Conservation (phyloP, 208 protist genomes). For the Acanthamoeba castellanii region DNA sequence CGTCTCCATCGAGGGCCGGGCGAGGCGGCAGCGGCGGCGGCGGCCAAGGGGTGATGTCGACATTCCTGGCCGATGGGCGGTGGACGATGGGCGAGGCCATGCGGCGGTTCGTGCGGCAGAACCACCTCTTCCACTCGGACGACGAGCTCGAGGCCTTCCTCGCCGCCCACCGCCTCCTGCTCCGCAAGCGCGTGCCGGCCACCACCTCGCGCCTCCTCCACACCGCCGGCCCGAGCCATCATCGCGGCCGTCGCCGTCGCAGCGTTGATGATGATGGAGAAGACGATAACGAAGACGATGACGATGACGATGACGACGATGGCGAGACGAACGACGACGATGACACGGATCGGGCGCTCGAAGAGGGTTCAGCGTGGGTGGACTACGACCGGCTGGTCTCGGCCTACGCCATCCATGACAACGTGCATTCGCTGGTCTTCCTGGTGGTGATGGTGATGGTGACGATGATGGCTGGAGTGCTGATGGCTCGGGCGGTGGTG, state of each 20-base stretch:
- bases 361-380: not conserved
- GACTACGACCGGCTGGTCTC: conserved; percentile 14
- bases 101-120: conserved; percentile 1
- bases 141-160: not conserved
- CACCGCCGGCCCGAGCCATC: not conserved
- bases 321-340: too few species aligned
- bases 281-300: not conserved
- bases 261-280: not conserved
- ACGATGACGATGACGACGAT: not conserved
- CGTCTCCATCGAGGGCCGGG: too few species aligned
- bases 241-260: not conserved
- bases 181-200: not conserved
- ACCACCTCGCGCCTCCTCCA: not conserved
- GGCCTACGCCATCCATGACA: not conserved
- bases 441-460: too few species aligned
- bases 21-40: too few species aligned
- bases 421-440: not conserved
- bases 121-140: not conserved
- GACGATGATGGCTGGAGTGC: not conserved
- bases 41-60: not conserved
- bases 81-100: conserved; percentile 10
- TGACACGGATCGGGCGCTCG: not conserved
- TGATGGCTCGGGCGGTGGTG: too few species aligned
- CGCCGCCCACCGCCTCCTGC: not conserved
- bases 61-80: conserved; percentile 13